Percentiles rank a stretch among this genome's conserved stretches.
phyloP scores from a whole-genome alignment of 1,139 yeast species.

The Nematodospora anomalae region DNA sequence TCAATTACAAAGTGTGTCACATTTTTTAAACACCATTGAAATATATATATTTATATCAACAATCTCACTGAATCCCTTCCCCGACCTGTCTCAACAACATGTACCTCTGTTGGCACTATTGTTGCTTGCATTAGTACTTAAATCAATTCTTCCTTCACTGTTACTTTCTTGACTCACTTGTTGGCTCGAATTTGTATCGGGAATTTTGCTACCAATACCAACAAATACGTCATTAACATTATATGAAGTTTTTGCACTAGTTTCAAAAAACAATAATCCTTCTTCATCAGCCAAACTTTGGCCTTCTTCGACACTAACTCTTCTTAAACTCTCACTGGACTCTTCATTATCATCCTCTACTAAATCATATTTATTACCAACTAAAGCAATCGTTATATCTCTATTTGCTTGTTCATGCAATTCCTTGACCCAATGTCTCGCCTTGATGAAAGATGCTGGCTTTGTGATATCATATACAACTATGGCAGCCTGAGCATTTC shows the following conservation, averaged over 20 bases:
- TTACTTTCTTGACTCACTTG: slow-evolving; percentile 7
- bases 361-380: slow-evolving; percentile 89
- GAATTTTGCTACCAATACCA: slow-evolving; percentile 82
- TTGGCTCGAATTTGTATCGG: slow-evolving; percentile 31
- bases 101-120: slow-evolving; percentile 2
- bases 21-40: not conserved
- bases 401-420: slow-evolving; percentile 92
- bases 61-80: not conserved
- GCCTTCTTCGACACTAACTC: slow-evolving; percentile 89
- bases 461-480: slow-evolving; percentile 96
- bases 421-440: slow-evolving; percentile 99
- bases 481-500: slow-evolving; percentile 98
- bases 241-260: slow-evolving; percentile 89
- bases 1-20: not conserved
- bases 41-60: not conserved
- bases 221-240: slow-evolving; percentile 80
- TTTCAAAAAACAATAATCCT: slow-evolving; percentile 80
- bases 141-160: slow-evolving; percentile 30
- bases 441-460: slow-evolving; percentile 96
- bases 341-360: slow-evolving; percentile 30
- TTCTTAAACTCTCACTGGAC: slow-evolving; percentile 47
- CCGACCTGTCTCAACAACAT: slow-evolving; percentile 6
- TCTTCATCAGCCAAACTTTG: slow-evolving; percentile 70
- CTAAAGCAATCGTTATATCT: slow-evolving; percentile 87
- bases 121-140: slow-evolving; percentile 11